Evolutionary conservation across 2,329 filamentous ascomycete genomes (phyloP).

Genomic region (Penicillium sumatraense): DNA sequence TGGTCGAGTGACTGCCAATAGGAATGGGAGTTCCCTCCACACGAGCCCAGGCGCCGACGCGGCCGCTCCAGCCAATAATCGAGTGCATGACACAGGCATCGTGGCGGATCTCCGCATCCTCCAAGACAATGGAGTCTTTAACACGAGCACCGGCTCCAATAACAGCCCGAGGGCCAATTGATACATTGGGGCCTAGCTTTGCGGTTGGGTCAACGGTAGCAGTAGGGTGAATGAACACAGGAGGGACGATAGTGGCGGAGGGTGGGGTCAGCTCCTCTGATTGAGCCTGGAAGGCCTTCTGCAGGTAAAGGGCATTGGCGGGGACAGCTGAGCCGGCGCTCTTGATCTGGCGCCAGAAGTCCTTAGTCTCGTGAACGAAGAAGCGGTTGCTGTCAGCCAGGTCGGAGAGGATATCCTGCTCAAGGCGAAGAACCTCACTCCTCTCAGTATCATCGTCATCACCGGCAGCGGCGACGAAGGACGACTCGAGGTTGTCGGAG

Average conservation of each 20-base stretch:
- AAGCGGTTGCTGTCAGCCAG: slow-evolving; percentile 97
- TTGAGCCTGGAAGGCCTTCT: slow-evolving; percentile 84
- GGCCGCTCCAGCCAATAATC: slow-evolving; percentile 96
- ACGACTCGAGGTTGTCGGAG: slow-evolving; percentile 84
- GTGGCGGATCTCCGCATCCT: slow-evolving; percentile 94
- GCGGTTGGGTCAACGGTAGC: slow-evolving; percentile 91
- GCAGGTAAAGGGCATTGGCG: slow-evolving; percentile 93
- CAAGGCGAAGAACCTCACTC: slow-evolving; percentile 87
- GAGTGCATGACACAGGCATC: slow-evolving; percentile 94
- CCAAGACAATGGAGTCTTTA: slow-evolving; percentile 94
- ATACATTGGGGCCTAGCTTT: slow-evolving; percentile 96
- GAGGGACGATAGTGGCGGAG: slow-evolving; percentile 84
- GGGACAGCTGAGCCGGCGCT: slow-evolving; percentile 96
- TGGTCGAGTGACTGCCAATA: slow-evolving; percentile 85
- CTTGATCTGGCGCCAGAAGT: slow-evolving; percentile 99
- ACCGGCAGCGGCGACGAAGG: slow-evolving; percentile 61
- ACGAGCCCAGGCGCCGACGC: slow-evolving; percentile 95
- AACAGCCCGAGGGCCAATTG: slow-evolving; percentile 84
- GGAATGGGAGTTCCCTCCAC: slow-evolving; percentile 94
- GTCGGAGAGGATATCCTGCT: slow-evolving; percentile 95
- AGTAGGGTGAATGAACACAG: slow-evolving; percentile 93
- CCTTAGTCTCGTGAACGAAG: slow-evolving; percentile 97
- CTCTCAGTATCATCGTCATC: slow-evolving; percentile 76
- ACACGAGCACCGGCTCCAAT: slow-evolving; percentile 87
- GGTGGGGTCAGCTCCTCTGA: slow-evolving; percentile 81